phyloP scores from a whole-genome alignment of 805 yeast species.

The Lachancea meyersii region DNA sequence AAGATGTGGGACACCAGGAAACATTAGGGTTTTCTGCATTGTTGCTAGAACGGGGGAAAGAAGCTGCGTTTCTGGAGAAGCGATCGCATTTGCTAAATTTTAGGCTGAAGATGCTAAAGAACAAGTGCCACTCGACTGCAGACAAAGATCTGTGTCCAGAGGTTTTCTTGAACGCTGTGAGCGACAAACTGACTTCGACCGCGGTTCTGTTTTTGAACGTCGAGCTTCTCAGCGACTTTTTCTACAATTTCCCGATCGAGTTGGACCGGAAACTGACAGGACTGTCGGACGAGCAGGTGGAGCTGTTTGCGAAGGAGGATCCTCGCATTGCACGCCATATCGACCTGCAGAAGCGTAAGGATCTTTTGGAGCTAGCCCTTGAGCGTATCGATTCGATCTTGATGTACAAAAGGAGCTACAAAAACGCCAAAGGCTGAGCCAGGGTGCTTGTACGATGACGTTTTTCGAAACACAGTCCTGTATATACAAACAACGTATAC shows the following conservation, averaged over 20 bases:
- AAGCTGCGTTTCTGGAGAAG: conserved; percentile 73
- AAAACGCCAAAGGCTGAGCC: conserved; percentile 10
- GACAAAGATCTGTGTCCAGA: conserved; percentile 93
- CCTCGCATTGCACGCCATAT: conserved; percentile 85
- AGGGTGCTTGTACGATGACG: no score
- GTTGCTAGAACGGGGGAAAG: conserved; percentile 69
- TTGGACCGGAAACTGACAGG: conserved; percentile 65
- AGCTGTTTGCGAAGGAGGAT: conserved; percentile 88
- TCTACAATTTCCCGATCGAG: conserved; percentile 93
- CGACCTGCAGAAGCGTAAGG: conserved; percentile 90
- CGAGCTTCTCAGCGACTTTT: conserved; percentile 88
- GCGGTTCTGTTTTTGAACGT: conserved; percentile 91
- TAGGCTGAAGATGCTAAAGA: conserved; percentile 69
- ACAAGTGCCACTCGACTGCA: conserved; percentile 68
- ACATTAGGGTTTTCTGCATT: conserved; percentile 79
- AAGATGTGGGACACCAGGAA: conserved; percentile 45
- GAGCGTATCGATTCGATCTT: conserved; percentile 64
- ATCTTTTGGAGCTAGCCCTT: conserved; percentile 75
- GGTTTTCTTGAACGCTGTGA: conserved; percentile 83
- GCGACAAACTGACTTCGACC: conserved; percentile 86
- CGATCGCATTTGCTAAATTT: conserved; percentile 63
- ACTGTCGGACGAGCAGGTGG: conserved; percentile 71
- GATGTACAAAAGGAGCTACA: conserved; percentile 35
- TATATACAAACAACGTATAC: not conserved
- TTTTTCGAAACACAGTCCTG: conserved; percentile 5